Evolutionary conservation across 441 rosid genomes (phyloP), one percentile per base, ranked within the genome.

Genomic region (Syzygium malaccense): DNA sequence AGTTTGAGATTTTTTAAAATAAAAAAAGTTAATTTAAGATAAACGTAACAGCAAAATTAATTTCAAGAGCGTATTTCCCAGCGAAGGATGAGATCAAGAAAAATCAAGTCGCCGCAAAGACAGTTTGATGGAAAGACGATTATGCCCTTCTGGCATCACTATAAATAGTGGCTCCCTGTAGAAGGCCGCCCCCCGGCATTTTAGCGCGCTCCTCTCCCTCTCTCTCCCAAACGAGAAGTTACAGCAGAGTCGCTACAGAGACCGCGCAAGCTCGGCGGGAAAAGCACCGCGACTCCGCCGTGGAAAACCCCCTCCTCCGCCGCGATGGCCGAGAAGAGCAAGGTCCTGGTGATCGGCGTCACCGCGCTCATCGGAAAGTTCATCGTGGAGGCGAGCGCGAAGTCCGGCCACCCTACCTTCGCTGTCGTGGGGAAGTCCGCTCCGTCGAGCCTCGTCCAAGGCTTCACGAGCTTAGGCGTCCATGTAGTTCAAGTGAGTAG

Each of bases 361-460:
- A 92, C 94, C 1, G 94, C 93, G 7, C 92, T 92, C 90, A 92
- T 93, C 54, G 95, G 94, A 3, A 94, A 93, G 86, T 87, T 75
- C 90, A 87, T 94, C 85, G 92, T 92, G 62, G 94, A 93, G 86
- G 94, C 94, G 3, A 92, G 93, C 51, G 94, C 90, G 6, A 93
- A 92, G 79, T 89, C 91, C 18, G 94, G 94, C 4, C 92, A 94
- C 87, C 95, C 94, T 4, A 94, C 95, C 18, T 92, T 80, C 71
- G 91, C 87, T 32, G 90, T 94, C 28, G 86, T 94, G 8, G 88
- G 95, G 58, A 92, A 91, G 18, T 79, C 94, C 87, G 90, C 94
- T 53, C 91, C 91, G 75, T 88, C 93, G 30, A 56, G 33, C 80
- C 53, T 89, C 88, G 55, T 92, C 89, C 53, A 89, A 19, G 85